Evolutionary conservation across 208 protist genomes (phyloP).

Genomic region (Leptomonas pyrrhocoris): DNA sequence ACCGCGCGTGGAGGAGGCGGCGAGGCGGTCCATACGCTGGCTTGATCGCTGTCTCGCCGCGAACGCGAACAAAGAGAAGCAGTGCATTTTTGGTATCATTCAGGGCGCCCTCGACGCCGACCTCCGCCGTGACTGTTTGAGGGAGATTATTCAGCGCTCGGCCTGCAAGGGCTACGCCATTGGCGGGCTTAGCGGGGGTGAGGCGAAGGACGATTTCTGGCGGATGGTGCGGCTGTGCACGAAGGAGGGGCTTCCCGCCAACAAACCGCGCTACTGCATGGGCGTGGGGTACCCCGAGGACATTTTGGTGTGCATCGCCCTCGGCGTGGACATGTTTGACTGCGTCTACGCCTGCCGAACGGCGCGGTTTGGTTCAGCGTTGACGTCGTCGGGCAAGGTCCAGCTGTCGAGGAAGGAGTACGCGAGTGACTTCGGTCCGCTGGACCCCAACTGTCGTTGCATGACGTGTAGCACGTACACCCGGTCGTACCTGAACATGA

Average conservation of each 20-base stretch:
- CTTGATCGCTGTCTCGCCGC: conserved; percentile 97
- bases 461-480: conserved; percentile 93
- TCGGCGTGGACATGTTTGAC: conserved; percentile 99
- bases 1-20: conserved; percentile 96
- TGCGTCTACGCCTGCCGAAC: conserved; percentile 99
- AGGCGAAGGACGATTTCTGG: conserved; percentile 98
- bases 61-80: conserved; percentile 90
- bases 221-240: conserved; percentile 93
- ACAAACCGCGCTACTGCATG: conserved; percentile 99
- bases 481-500: conserved; percentile 92
- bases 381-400: conserved; percentile 87
- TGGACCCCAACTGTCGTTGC: conserved; percentile 93
- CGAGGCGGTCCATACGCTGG: conserved; percentile 96
- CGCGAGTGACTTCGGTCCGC: conserved; percentile 69
- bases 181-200: conserved; percentile 98
- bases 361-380: conserved; percentile 95
- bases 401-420: conserved; percentile 79
- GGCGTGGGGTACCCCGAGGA: conserved; percentile 99
- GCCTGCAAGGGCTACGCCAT: conserved; percentile 98
- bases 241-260: conserved; percentile 74
- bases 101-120: conserved; percentile 95
- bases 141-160: conserved; percentile 93
- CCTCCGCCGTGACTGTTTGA: conserved; percentile 91
- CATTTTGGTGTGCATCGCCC: conserved; percentile 97
- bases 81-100: conserved; percentile 99